Evolutionary conservation across 1,284 basidiomycete genomes (phyloP).

Genomic region (Puccinia polysora): DNA sequence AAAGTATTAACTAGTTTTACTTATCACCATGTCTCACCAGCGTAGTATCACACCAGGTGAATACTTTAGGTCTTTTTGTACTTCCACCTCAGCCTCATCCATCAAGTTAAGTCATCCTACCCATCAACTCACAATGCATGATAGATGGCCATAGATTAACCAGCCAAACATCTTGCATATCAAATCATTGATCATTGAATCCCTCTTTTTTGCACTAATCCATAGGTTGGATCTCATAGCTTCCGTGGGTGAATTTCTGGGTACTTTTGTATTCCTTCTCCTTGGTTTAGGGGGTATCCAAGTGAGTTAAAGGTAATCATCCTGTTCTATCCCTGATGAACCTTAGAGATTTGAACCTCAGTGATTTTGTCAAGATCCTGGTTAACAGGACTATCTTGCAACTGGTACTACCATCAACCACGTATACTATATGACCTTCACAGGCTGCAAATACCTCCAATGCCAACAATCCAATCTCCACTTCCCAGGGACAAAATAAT

Average conservation of each 20-base stretch:
- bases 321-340: no score
- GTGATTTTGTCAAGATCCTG: no score
- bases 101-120: no score
- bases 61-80: no score
- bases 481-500: conserved; percentile 4
- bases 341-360: no score
- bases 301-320: conserved; percentile 23
- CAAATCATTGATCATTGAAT: background rate
- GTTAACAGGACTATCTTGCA: no score
- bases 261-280: conserved; percentile 31
- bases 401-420: no score
- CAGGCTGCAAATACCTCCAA: conserved; percentile 21
- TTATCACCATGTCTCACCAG: no score
- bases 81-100: no score
- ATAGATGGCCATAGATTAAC: background rate
- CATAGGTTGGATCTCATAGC: conserved; percentile 33
- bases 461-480: conserved; percentile 21
- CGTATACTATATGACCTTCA: background rate
- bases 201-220: background rate
- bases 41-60: no score
- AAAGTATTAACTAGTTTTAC: no score
- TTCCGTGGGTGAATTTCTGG: conserved; percentile 36
- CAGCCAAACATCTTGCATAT: background rate
- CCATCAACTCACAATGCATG: no score
- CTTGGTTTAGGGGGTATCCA: conserved; percentile 41